phyloP scores from a whole-genome alignment of 2,329 filamentous ascomycete genomes.

The Grosmannia clavigera region DNA sequence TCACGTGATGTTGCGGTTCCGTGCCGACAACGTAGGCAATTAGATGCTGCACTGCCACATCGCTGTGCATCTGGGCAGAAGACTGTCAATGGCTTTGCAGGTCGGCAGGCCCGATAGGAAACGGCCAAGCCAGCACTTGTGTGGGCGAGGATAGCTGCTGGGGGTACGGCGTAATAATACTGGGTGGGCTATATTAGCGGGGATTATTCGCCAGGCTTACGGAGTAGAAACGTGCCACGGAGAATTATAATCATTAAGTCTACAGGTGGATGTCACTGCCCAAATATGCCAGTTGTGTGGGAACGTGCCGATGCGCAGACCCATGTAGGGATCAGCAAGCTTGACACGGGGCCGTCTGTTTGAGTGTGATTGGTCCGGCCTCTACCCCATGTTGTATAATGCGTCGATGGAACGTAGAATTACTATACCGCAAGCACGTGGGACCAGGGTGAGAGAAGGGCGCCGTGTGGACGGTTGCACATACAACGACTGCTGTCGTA shows the following conservation, averaged over 20 bases:
- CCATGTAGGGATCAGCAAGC: neutral
- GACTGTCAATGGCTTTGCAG: slow-evolving; percentile 26
- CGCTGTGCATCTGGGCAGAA: slow-evolving; percentile 24
- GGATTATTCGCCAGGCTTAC: too few species aligned
- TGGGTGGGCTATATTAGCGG: too few species aligned
- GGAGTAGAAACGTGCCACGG: too few species aligned
- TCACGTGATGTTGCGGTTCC: slow-evolving; percentile 23
- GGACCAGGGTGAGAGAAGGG: neutral
- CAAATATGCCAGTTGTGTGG: too few species aligned
- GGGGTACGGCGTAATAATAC: too few species aligned
- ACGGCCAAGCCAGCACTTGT: neutral
- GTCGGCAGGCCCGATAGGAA: neutral
- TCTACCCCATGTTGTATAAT: neutral
- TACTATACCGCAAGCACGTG: neutral
- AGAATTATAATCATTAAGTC: too few species aligned
- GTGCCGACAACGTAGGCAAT: slow-evolving; percentile 22
- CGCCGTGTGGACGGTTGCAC: too few species aligned
- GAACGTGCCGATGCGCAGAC: neutral
- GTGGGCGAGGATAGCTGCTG: neutral
- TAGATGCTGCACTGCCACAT: slow-evolving; percentile 28
- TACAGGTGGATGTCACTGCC: too few species aligned
- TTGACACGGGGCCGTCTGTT: neutral
- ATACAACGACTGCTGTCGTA: too few species aligned
- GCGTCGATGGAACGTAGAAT: neutral
- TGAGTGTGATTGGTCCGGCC: neutral